Conservation (phyloP, 2,329 filamentous ascomycete species). For the Epichloe elymi region DNA sequence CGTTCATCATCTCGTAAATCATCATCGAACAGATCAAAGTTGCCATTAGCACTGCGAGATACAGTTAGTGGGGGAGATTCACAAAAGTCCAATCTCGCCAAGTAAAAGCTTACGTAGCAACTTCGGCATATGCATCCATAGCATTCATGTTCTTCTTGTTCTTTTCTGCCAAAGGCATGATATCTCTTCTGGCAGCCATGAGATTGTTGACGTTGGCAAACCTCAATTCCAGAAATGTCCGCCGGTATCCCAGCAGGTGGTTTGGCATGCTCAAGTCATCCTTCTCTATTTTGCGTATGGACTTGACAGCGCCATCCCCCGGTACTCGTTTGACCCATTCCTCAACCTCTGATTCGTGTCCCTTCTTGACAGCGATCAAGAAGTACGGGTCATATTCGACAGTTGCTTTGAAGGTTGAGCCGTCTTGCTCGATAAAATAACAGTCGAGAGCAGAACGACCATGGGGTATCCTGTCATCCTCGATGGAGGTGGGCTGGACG, state of each 20-base stretch:
- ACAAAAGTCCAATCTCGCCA: not conserved
- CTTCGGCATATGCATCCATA: constrained; percentile 97
- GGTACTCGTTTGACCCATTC: constrained; percentile 78
- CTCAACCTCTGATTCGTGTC: constrained; percentile 83
- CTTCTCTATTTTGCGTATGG: constrained; percentile 65
- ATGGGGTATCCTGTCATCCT: constrained; percentile 72
- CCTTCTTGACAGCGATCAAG: constrained; percentile 76
- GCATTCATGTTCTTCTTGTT: constrained; percentile 94
- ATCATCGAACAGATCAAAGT: constrained; percentile 94
- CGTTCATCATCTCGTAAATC: constrained; percentile 70
- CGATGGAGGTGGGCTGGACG: constrained; percentile 76
- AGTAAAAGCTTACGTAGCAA: constrained; percentile 56
- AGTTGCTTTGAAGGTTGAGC: constrained; percentile 87
- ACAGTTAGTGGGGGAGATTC: constrained; percentile 8
- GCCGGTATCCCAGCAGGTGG: constrained; percentile 78
- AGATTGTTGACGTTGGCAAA: constrained; percentile 84
- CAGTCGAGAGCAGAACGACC: constrained; percentile 87
- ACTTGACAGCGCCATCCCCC: constrained; percentile 71
- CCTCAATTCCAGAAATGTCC: constrained; percentile 74
- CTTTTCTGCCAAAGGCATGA: constrained; percentile 86
- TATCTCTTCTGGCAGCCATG: constrained; percentile 67
- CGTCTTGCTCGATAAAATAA: constrained; percentile 88
- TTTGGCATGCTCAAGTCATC: constrained; percentile 94
- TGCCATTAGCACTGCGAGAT: constrained; percentile 50
- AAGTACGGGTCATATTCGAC: constrained; percentile 97